Percentiles rank a stretch among this genome's conserved stretches.
Evolutionary conservation across 75 land plant genomes (phyloP).

Genomic region (Pinus tabuliformis): DNA sequence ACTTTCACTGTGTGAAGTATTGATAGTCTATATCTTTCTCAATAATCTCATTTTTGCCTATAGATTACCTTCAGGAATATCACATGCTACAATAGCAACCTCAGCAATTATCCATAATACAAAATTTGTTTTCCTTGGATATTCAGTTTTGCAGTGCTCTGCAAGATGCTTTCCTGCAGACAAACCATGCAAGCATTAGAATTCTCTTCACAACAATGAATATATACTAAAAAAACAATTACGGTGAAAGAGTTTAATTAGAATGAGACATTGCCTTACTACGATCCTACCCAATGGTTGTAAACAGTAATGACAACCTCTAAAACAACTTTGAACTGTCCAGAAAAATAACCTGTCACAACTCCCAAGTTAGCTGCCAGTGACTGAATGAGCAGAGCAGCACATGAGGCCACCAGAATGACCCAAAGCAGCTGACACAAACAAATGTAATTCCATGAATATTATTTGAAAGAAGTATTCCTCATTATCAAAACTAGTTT

Average conservation of each 20-base stretch:
- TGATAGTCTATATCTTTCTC: neutral
- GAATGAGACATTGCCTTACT: neutral
- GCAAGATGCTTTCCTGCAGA: conserved; percentile 74
- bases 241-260: neutral
- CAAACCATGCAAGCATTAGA: neutral
- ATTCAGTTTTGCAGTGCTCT: conserved; percentile 76
- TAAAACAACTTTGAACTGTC: neutral
- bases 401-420: conserved; percentile 53
- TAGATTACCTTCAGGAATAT: conserved; percentile 77
- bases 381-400: conserved; percentile 74
- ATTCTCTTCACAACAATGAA: neutral
- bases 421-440: conserved; percentile 65
- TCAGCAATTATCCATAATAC: conserved; percentile 78
- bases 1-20: neutral
- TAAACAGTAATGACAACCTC: neutral
- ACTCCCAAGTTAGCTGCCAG: conserved; percentile 78
- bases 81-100: conserved; percentile 72
- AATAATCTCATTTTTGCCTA: neutral
- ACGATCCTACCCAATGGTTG: neutral
- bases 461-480: neutral
- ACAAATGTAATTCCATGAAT: neutral
- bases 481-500: neutral
- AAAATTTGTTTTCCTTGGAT: conserved; percentile 45
- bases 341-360: conserved; percentile 50
- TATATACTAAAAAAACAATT: neutral